These are phyloP conservation scores for Leccinellum albellum DNA, from an alignment of 768 basidiomycete species.

Conservation along the genomic window DNA sequence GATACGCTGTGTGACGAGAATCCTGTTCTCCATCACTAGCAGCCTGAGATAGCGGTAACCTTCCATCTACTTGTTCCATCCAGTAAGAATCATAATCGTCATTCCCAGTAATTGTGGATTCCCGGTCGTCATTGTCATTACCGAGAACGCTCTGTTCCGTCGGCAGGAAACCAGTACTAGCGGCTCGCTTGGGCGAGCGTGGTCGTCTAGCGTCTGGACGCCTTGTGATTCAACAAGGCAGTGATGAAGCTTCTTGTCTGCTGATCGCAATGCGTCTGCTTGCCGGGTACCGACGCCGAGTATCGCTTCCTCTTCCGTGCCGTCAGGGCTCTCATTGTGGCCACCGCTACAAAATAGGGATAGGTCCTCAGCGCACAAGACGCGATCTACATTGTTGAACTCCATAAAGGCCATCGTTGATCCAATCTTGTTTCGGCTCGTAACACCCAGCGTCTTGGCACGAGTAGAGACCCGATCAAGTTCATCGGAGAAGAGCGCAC, in stretches of 20 bases:
- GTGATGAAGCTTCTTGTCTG: neutral
- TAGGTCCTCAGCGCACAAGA: neutral
- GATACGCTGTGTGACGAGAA: neutral
- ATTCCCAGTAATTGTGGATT: neutral
- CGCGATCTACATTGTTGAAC: neutral
- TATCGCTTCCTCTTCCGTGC: neutral
- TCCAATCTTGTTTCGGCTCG: neutral
- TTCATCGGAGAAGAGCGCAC: neutral
- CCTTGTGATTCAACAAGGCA: neutral
- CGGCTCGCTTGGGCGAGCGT: neutral
- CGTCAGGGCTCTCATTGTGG: neutral
- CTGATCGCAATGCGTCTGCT: neutral
- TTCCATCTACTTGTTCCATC: slow-evolving; percentile 10
- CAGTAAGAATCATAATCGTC: slow-evolving; percentile 2
- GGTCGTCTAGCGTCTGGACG: neutral
- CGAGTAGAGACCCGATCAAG: neutral
- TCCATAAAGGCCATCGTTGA: neutral
- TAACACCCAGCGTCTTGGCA: neutral
- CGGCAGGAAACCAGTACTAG: neutral
- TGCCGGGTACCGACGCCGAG: neutral
- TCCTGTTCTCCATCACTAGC: neutral
- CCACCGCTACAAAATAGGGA: neutral
- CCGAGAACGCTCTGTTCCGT: neutral
- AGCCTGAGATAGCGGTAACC: neutral
- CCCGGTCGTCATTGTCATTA: neutral